phyloP scores from a whole-genome alignment of 768 basidiomycete genomes.

The Amanita muscaria region DNA sequence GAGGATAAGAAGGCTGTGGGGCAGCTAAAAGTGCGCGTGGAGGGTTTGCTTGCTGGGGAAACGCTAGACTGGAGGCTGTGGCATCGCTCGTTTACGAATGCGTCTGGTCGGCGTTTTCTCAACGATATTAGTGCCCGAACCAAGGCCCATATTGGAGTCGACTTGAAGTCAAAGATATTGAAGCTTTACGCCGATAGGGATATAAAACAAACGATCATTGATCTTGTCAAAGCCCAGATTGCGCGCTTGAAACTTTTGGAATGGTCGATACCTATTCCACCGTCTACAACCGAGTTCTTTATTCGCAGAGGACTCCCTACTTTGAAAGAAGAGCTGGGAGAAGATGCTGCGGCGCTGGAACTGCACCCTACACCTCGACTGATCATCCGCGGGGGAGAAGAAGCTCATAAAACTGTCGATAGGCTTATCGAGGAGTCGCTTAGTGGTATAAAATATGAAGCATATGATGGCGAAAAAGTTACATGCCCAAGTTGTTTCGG shows the following conservation, averaged over 20 bases:
- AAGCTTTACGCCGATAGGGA: constrained; percentile 36
- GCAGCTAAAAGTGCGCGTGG: constrained; percentile 51
- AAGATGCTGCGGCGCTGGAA: constrained; percentile 42
- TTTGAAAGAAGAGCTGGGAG: constrained; percentile 48
- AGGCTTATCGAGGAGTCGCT: constrained; percentile 34
- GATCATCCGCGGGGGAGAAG: constrained; percentile 48
- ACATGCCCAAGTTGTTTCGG: constrained; percentile 4
- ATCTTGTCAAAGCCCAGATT: constrained; percentile 38
- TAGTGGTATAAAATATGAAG: background rate
- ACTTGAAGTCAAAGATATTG: constrained; percentile 36
- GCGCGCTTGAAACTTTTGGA: constrained; percentile 37
- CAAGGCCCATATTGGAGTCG: constrained; percentile 34
- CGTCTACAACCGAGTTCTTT: constrained; percentile 39
- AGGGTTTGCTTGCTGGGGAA: constrained; percentile 44
- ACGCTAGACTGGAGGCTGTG: constrained; percentile 36
- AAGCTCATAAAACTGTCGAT: constrained; percentile 32
- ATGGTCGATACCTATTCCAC: constrained; percentile 29
- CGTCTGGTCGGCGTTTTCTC: constrained; percentile 27
- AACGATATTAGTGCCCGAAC: constrained; percentile 24
- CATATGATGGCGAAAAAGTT: background rate
- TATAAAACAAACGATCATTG: constrained; percentile 32
- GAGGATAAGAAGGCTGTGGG: constrained; percentile 47
- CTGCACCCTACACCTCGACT: constrained; percentile 29
- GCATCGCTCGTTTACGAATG: constrained; percentile 35
- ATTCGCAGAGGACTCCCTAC: constrained; percentile 39